Evolutionary conservation across 768 basidiomycete genomes (phyloP).

Genomic region (Tephrocybe sp.): DNA sequence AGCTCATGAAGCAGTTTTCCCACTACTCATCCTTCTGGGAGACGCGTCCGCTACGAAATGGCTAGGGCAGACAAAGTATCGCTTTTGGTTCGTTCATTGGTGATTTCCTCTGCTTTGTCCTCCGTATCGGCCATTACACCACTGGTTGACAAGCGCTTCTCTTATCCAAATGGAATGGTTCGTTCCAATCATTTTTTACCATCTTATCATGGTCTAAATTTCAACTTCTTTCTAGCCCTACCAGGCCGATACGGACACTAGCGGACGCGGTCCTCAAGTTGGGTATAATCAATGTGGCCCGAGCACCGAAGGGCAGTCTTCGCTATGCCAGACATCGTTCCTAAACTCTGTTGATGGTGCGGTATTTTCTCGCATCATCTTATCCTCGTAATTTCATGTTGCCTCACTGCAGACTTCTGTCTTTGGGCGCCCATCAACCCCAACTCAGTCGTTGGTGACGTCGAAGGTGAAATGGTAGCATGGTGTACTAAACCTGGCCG

Average conservation of each 20-base stretch:
- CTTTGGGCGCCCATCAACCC: slow-evolving; percentile 13
- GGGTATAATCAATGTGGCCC: slow-evolving; percentile 64
- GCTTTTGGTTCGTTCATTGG: background rate
- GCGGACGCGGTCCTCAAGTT: slow-evolving; percentile 52
- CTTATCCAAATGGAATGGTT: slow-evolving; percentile 17
- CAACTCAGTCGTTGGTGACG: slow-evolving; percentile 5
- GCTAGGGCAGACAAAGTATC: background rate
- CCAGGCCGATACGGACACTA: slow-evolving; percentile 42
- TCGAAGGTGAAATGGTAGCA: slow-evolving; percentile 22
- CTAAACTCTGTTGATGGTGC: slow-evolving; percentile 52
- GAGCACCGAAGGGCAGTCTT: slow-evolving; percentile 53
- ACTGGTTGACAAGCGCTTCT: slow-evolving; percentile 16
- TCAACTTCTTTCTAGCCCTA: slow-evolving; percentile 41
- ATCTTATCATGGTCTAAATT: background rate
- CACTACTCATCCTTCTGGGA: background rate
- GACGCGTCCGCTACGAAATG: background rate
- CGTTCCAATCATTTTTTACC: background rate
- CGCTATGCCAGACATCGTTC: slow-evolving; percentile 58
- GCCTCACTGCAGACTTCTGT: slow-evolving; percentile 9
- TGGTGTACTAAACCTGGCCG: slow-evolving; percentile 38
- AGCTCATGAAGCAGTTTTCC: background rate
- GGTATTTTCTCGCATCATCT: background rate
- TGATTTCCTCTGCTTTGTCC: background rate
- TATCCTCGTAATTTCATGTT: background rate
- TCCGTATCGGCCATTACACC: slow-evolving; percentile 10